A percentile compares a stretch with the other conserved stretches of the same genome.
These are phyloP conservation scores for Dimargaris cristalligena DNA, from an alignment of 192 early-diverging fungal genomes.

Conservation along the genomic window DNA sequence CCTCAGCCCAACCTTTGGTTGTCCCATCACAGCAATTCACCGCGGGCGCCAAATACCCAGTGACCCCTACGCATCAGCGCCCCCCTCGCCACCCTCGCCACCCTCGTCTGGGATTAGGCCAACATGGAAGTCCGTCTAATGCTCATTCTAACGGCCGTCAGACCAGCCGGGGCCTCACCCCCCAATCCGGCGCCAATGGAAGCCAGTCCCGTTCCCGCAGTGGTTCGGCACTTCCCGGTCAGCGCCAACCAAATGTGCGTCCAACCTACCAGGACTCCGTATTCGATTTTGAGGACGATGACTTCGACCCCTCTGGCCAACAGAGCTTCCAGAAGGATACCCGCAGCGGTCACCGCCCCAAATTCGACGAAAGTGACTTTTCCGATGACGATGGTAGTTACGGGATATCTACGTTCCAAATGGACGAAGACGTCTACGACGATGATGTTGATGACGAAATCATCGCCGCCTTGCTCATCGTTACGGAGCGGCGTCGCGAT, in stretches of 20 bases:
- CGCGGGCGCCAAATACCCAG: too few relatives aligned
- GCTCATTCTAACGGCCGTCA: slow-evolving; percentile 15
- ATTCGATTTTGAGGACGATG: slow-evolving; percentile 16
- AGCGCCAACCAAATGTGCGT: too few relatives aligned
- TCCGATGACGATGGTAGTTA: slow-evolving; percentile 37
- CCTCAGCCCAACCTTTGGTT: too few relatives aligned
- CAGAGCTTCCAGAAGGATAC: slow-evolving; percentile 26
- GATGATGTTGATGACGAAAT: slow-evolving; percentile 85
- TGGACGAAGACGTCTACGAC: too few relatives aligned
- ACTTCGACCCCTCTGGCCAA: too few relatives aligned
- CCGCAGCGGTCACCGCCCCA: slow-evolving; percentile 28
- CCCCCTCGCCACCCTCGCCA: slow-evolving; percentile 14
- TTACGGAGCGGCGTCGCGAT: slow-evolving; percentile 65
- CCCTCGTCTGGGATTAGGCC: slow-evolving; percentile 14
- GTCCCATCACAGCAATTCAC: too few relatives aligned
- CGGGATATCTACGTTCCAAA: too few relatives aligned
- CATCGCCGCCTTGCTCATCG: slow-evolving; percentile 75
- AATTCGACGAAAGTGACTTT: slow-evolving; percentile 14
- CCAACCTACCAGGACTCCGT: too few relatives aligned
- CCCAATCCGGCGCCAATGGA: not conserved
- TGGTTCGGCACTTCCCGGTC: not conserved
- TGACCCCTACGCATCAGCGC: too few relatives aligned
- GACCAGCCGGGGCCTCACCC: not conserved
- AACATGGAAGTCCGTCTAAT: slow-evolving; percentile 18
- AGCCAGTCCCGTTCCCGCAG: slow-evolving; percentile 12